Base-by-base conservation (phyloP, 2,329 filamentous ascomycete species). In the Emericellopsis cladophorae region DNA sequence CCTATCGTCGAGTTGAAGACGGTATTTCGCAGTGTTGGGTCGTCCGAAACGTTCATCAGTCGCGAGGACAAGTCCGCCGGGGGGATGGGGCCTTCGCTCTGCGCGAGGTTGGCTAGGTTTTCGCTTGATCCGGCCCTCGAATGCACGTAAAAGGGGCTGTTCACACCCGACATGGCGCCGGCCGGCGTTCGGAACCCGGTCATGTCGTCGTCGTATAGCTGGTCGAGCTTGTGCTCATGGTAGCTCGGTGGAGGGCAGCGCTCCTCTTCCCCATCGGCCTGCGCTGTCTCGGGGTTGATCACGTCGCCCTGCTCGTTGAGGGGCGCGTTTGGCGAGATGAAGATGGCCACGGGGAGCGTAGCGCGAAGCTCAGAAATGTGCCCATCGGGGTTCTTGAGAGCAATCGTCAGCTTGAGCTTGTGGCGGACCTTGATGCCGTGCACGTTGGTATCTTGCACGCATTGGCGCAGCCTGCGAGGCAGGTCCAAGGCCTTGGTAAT, bases 341-440 rank as follows among this genome's bases (percentile, higher is more conserved):
- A 95, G 32, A 98, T 81, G 41, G 87, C 87, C 14, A 96, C 76
- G 2, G 92, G 89, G 26, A 96, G 76, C 34, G 88, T 92, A 37
- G 90, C 90, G 40, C 90, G 82, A 40, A 95, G 76, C 79, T 96
- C 90, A 42, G 89, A 95, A 42, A 89, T 74, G 55, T 96, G 92
- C 0, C 89, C 90, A 56, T 98, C 92, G 0, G 92, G 90, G 52
- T 98, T 96, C 60, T 88, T 83, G 32, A 98, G 74, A 37, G 90
- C 86, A 45, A 96, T 81, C 39, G 86, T 87, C 54, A 96, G 74
- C 65, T 90, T 90, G 49, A 96, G 73, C 64, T 94, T 94, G 61
- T 98, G 92, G 42, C 86, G 76, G 40, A 96, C 75, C 60, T 92
- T 95, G 64, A 98, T 93, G 39, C 86, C 85, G 51, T 86, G 80